Conservation (phyloP, 768 basidiomycete species). For the Tulasnella calospora region DNA sequence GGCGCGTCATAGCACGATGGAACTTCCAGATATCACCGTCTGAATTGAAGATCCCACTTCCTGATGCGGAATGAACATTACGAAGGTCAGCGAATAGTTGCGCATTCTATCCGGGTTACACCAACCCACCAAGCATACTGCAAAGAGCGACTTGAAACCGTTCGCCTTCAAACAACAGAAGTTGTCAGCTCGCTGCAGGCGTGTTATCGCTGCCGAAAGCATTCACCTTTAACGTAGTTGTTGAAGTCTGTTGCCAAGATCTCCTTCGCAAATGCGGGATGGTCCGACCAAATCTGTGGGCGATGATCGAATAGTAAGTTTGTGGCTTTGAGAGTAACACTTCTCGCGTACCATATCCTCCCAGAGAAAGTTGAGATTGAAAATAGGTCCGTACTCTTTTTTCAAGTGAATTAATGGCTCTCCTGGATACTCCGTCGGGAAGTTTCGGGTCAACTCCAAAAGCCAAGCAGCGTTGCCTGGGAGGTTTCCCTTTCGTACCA, state of each 20-base stretch:
- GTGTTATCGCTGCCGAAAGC: neutral
- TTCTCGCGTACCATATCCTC: conserved; percentile 8
- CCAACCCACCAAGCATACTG: conserved; percentile 4
- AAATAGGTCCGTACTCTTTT: conserved; percentile 34
- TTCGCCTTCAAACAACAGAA: neutral
- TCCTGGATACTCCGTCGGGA: conserved; percentile 34
- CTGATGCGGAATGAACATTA: conserved; percentile 34
- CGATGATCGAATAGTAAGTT: conserved; percentile 31
- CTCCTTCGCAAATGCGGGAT: conserved; percentile 50
- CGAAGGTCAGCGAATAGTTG: neutral
- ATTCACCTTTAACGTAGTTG: conserved; percentile 55
- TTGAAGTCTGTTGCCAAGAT: conserved; percentile 55
- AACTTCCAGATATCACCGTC: conserved; percentile 63
- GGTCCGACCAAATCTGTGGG: conserved; percentile 29
- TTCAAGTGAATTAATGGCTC: conserved; percentile 33
- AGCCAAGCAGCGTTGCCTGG: neutral
- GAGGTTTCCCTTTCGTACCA: neutral
- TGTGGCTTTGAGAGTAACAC: neutral
- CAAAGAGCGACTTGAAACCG: neutral
- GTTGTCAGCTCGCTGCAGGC: neutral
- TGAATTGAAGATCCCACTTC: conserved; percentile 57
- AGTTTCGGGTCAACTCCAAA: neutral
- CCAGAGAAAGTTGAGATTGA: conserved; percentile 28
- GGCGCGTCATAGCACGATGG: conserved; percentile 63
- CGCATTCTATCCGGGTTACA: neutral